Base-by-base conservation (phyloP, 345 rosid species). In the Hibiscus mutabilis region DNA sequence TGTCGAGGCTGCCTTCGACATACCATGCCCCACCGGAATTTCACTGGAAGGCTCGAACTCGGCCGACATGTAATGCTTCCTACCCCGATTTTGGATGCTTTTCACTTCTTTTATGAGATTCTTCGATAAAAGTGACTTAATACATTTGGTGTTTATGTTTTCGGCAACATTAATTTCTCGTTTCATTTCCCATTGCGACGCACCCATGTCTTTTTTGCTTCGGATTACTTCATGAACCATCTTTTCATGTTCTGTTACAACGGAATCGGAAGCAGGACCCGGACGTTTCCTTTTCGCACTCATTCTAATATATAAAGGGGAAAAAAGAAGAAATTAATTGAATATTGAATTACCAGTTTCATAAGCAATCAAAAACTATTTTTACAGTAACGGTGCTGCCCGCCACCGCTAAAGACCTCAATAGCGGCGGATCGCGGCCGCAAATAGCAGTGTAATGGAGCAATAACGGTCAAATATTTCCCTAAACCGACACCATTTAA, bases 21-120 rank as follows among this genome's bases (percentile, higher is more conserved):
- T 89, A 95, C 96, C 97, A 95, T 4, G 86, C 81, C 35, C 98
- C 98, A 3, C 96, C 98, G 0, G 91, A 87, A 92, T 78, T 72
- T 85, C 96, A 33, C 81, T 76, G 1, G 89, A 78, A 2, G 96
- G 94, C 70, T 86, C 83, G 51, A 89, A 90, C 75, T 91, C 97
- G 0, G 75, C 42, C 0, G 96, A 92, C 65, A 90, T 74, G 53
- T 25, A 83, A 75, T 82, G 87, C 75, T 89, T 95, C 72, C 62
- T 46, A 0, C 85, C 87, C 71, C 78, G 89, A 80, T 73, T 82
- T 68, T 86, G 88, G 70, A 87, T 82, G 82, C 79, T 88, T n/a
- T 75, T 79, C 25, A 90, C 88, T 57, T 83, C 89, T 78, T 57
- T 57, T 57, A 57, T 24, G 61, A 57, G 61, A 57, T 24, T 57